Evolutionary conservation across 2,329 filamentous ascomycete species (phyloP).

Genomic region (Fusarium coffeatum): DNA sequence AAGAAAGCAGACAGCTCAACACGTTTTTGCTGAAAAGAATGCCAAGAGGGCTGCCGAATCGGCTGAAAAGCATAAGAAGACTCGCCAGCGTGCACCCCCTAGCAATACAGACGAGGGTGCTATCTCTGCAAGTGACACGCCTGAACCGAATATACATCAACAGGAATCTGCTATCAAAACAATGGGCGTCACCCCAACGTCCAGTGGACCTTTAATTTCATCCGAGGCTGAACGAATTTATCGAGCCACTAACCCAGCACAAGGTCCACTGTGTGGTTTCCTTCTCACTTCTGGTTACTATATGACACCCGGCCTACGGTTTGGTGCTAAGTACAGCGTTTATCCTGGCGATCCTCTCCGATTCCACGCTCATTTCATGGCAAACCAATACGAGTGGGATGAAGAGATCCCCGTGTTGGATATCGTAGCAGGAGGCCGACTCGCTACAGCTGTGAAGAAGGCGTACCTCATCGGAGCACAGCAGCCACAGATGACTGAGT

Average conservation of each 20-base stretch:
- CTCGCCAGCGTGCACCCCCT: conserved; percentile 3
- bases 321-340: conserved; percentile 92
- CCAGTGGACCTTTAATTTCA: conserved; percentile 49
- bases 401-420: conserved; percentile 87
- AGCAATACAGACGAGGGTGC: conserved; percentile 26
- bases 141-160: conserved; percentile 24
- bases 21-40: conserved; percentile 54
- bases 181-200: conserved; percentile 53
- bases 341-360: conserved; percentile 95
- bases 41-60: conserved; percentile 51
- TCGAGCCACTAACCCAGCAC: conserved; percentile 26
- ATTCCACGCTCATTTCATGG: conserved; percentile 95
- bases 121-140: conserved; percentile 36
- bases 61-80: conserved; percentile 38
- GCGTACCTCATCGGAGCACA: conserved; percentile 86
- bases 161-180: conserved; percentile 33
- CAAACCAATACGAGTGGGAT: conserved; percentile 86
- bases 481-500: conserved; percentile 51
- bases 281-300: conserved; percentile 85
- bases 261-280: conserved; percentile 77
- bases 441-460: conserved; percentile 97
- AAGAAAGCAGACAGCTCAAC: conserved; percentile 57
- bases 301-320: conserved; percentile 90
- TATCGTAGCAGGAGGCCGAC: conserved; percentile 83
- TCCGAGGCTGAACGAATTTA: conserved; percentile 22